phyloP scores from a whole-genome alignment of 2,329 filamentous ascomycete genomes.

The Madurella fahalii region DNA sequence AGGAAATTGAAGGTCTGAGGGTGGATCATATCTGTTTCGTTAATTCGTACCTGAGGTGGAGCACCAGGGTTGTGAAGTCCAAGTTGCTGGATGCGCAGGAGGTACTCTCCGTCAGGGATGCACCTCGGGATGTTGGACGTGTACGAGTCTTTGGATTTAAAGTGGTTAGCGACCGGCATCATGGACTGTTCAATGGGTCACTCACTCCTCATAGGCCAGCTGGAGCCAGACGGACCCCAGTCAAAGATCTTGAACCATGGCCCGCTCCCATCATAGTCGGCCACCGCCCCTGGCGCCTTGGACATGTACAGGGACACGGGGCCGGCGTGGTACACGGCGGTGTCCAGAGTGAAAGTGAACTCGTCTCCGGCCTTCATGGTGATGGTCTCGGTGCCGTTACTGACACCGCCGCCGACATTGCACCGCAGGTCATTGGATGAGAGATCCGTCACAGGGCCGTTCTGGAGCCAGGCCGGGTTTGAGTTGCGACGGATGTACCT shows the following conservation, averaged over 20 bases:
- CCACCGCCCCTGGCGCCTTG: slow-evolving; percentile 35
- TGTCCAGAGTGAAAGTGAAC: slow-evolving; percentile 40
- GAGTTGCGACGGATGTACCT: slow-evolving; percentile 44
- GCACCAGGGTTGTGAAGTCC: slow-evolving; percentile 50
- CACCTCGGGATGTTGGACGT: slow-evolving; percentile 45
- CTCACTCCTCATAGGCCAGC: slow-evolving; percentile 26
- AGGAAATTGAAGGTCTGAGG: too few relatives aligned
- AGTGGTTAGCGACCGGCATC: background rate
- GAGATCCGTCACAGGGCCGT: slow-evolving; percentile 43
- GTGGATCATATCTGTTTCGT: too few relatives aligned
- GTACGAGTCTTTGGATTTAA: slow-evolving; percentile 30
- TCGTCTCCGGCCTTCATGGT: slow-evolving; percentile 35
- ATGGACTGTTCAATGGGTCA: background rate
- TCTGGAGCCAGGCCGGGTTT: slow-evolving; percentile 37
- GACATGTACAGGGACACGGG: slow-evolving; percentile 41
- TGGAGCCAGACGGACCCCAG: slow-evolving; percentile 24
- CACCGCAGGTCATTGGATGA: slow-evolving; percentile 37
- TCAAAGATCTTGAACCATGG: slow-evolving; percentile 44
- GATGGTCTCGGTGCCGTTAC: slow-evolving; percentile 34
- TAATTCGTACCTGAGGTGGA: slow-evolving; percentile 13
- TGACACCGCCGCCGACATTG: slow-evolving; percentile 36
- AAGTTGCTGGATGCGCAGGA: slow-evolving; percentile 56
- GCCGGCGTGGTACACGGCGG: slow-evolving; percentile 41
- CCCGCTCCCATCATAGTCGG: slow-evolving; percentile 38
- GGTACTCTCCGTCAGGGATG: slow-evolving; percentile 55